These are phyloP conservation scores for Sherardia arvensis DNA, from an alignment of 257 asterid genomes.

Conservation along the genomic window DNA sequence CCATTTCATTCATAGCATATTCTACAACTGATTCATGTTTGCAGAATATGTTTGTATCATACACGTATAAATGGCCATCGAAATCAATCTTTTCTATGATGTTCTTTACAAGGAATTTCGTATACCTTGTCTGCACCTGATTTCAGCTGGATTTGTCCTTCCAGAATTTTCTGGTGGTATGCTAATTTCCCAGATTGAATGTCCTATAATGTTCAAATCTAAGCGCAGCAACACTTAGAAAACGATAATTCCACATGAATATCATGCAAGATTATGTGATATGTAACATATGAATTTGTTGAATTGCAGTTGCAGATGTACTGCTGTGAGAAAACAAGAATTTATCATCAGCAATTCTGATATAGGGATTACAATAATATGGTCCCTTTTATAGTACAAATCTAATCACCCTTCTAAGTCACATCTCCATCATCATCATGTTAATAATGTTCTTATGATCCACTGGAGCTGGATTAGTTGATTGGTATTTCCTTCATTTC, in stretches of 20 bases:
- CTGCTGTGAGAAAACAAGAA: conserved; percentile 62
- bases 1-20: too few species aligned
- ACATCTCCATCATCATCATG: conserved; percentile 43
- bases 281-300: background rate
- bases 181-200: too few species aligned
- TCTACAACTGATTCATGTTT: background rate
- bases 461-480: conserved; percentile 40
- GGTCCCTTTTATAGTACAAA: conserved; percentile 75
- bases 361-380: conserved; percentile 47
- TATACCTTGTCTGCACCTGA: conserved; percentile 41
- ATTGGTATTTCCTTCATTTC: conserved; percentile 30
- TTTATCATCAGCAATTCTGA: conserved; percentile 52
- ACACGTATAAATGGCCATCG: background rate
- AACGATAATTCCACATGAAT: too few species aligned
- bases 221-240: too few species aligned
- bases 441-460: conserved; percentile 57
- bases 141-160: conserved; percentile 85
- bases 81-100: background rate
- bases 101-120: background rate
- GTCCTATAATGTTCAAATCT: too few species aligned
- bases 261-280: background rate
- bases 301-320: conserved; percentile 53
- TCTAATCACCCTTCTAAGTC: conserved; percentile 48
- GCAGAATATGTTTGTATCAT: background rate
- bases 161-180: conserved; percentile 66